These are phyloP conservation scores for Smallanthus sonchifolius DNA, from an alignment of 129 eudicot genomes.

Conservation along the genomic window DNA sequence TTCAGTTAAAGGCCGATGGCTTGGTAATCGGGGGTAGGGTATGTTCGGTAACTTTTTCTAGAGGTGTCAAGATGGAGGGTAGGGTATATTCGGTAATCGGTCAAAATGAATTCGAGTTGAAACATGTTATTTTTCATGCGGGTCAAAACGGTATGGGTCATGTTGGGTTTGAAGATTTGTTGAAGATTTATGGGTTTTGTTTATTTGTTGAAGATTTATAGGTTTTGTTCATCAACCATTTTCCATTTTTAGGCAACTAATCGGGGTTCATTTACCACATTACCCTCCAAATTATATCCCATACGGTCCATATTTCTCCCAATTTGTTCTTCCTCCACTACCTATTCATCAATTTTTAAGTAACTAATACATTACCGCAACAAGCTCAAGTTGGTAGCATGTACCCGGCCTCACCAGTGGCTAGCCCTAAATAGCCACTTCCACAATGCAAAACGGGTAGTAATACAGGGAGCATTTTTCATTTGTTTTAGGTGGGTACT, in stretches of 20 bases:
- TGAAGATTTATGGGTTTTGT: too few species aligned
- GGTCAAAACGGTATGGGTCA: too few species aligned
- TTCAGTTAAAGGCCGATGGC: too few species aligned
- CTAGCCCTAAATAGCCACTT: conserved; percentile 53
- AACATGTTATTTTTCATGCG: too few species aligned
- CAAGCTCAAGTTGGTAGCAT: conserved; percentile 64
- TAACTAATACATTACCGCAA: conserved; percentile 72
- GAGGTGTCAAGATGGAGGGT: too few species aligned
- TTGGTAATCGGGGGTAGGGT: too few species aligned
- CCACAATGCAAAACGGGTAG: conserved; percentile 65
- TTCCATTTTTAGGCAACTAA: conserved; percentile 73
- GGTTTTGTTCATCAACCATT: conserved; percentile 77
- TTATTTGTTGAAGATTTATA: too few species aligned
- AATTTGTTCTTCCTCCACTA: conserved; percentile 67
- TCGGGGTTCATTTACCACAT: conserved; percentile 83
- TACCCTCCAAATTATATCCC: conserved; percentile 76
- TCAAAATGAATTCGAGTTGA: too few species aligned
- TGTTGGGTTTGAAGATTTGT: too few species aligned
- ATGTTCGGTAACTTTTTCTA: too few species aligned
- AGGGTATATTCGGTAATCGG: too few species aligned
- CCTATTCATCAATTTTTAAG: conserved; percentile 75
- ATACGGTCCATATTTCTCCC: conserved; percentile 64
- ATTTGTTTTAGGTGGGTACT: too few species aligned
- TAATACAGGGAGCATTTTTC: conserved; percentile 56
- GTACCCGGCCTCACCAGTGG: conserved; percentile 56